Evolutionary conservation across 139 green algal species (phyloP).

Genomic region (Micromonas pusilla): DNA sequence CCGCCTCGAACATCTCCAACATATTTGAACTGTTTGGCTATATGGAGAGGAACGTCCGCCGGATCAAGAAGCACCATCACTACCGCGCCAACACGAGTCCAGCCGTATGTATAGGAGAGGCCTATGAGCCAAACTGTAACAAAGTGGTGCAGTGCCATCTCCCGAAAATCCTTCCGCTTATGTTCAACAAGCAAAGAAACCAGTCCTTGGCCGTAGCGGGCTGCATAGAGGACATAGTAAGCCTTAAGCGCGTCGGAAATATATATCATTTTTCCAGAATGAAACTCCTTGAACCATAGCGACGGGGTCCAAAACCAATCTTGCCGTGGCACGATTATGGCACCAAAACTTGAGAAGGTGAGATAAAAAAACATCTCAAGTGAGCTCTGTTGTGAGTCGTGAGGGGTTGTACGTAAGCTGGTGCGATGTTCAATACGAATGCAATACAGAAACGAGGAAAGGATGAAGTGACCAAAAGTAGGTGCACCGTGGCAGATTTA

Average conservation of each 20-base stretch:
- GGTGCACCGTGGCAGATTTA: too few species aligned
- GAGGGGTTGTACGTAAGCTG: too few species aligned
- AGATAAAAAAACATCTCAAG: neutral
- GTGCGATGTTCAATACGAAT: too few species aligned
- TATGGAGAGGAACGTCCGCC: constrained; percentile 25
- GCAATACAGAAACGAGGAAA: too few species aligned
- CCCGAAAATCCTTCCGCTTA: constrained; percentile 24
- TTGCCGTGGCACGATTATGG: neutral
- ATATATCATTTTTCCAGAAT: neutral
- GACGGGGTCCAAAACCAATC: constrained; percentile 2
- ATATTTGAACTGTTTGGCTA: constrained; percentile 28
- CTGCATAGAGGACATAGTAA: constrained; percentile 9
- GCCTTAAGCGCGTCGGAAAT: neutral
- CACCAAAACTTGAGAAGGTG: neutral
- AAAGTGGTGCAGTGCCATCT: constrained; percentile 30
- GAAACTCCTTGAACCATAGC: neutral
- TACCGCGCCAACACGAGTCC: constrained; percentile 20
- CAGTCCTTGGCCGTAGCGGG: neutral
- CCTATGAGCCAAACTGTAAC: constrained; percentile 13
- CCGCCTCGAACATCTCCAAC: neutral
- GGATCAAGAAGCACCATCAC: constrained; percentile 23
- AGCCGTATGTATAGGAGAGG: constrained; percentile 14
- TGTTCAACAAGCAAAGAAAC: neutral
- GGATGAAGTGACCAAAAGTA: too few species aligned
- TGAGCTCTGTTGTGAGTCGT: too few species aligned